These are phyloP conservation scores for Antitrichia curtipendula DNA, from an alignment of 225 moss, liverwort and hornwort species.

Conservation along the genomic window DNA sequence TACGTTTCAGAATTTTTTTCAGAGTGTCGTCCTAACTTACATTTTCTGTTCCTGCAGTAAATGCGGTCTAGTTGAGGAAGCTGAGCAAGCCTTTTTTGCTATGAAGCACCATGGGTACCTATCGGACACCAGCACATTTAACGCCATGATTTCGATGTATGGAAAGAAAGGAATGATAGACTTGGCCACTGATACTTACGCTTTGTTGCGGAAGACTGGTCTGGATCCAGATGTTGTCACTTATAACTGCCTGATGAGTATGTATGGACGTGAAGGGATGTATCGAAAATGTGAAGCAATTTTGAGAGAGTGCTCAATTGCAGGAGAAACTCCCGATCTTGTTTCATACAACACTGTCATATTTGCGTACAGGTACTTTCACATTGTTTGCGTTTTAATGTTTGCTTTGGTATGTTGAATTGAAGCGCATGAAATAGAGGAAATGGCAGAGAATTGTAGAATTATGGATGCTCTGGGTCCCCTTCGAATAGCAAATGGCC, in stretches of 20 bases:
- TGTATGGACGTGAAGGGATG: constrained; percentile 92
- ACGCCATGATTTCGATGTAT: constrained; percentile 86
- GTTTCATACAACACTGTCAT: constrained; percentile 93
- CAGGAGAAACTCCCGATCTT: constrained; percentile 62
- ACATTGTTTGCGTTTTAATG: not conserved
- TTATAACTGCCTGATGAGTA: constrained; percentile 90
- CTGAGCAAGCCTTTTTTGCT: constrained; percentile 65
- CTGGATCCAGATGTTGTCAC: constrained; percentile 77
- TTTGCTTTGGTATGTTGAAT: not conserved
- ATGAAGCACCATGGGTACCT: constrained; percentile 46
- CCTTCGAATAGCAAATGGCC: not conserved
- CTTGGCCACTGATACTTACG: constrained; percentile 57
- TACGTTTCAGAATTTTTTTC: not conserved
- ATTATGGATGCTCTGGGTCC: not conserved
- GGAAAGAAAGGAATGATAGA: constrained; percentile 82
- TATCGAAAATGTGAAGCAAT: constrained; percentile 73
- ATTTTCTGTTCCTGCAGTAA: constrained; percentile 45
- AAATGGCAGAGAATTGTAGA: not conserved
- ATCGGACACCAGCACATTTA: constrained; percentile 70
- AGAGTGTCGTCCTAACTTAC: not conserved
- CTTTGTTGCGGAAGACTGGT: constrained; percentile 32
- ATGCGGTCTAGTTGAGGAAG: constrained; percentile 64
- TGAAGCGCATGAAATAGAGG: not conserved
- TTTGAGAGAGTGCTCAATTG: constrained; percentile 63
- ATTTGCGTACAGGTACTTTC: constrained; percentile 50